Base-by-base conservation (phyloP, 345 rosid genomes). In the Gossypium rotundifolium region DNA sequence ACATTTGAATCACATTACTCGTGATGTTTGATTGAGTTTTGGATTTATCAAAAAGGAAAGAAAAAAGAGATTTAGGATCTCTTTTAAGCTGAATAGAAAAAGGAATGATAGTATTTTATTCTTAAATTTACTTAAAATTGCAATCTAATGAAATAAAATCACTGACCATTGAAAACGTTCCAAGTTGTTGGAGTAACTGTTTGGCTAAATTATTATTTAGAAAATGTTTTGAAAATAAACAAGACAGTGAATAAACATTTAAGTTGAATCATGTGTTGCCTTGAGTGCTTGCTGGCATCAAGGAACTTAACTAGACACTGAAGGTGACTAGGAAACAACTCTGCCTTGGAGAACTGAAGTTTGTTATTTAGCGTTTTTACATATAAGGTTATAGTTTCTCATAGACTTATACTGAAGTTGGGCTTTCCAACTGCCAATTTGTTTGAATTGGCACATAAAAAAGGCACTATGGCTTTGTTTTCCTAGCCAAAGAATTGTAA, bases 191-290 rank as follows among this genome's bases (percentile, higher is more conserved):
- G n/a, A 45, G 58, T 68, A 14, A 48, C 25, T 14, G 13, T 25
- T 22, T 4, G 9, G 14, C 53, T 45, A 12, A 22, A 22, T 67
- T 23, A 9, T 46, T 46, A 22, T 2, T 66, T 46, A 42, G 9
- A 10, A 67, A 12, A 25, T 48, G 59, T 23, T 46, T 46, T 45
- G 2, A 20, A 45, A 46, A 6, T 12, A 22, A 45, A 65, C 27
- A 38, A 11, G 38, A 66, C n/a, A 44, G 12, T 12, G 16, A 65
- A 44, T 18, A 18, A 66, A 45, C 18, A 66, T 20, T 45, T 20
- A 45, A 48, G 71, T 67, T 67, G 55, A 17, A 67, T 67, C 20
- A 67, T 12, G 55, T 67, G 38, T 10, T 67, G 40, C 71, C 71
- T 46, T 67, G 54, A 67, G 27, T n/a, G 52, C 16, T 2, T 44